Conservation (phyloP, 2,329 filamentous ascomycete genomes). For the Colletotrichum noveboracense region DNA sequence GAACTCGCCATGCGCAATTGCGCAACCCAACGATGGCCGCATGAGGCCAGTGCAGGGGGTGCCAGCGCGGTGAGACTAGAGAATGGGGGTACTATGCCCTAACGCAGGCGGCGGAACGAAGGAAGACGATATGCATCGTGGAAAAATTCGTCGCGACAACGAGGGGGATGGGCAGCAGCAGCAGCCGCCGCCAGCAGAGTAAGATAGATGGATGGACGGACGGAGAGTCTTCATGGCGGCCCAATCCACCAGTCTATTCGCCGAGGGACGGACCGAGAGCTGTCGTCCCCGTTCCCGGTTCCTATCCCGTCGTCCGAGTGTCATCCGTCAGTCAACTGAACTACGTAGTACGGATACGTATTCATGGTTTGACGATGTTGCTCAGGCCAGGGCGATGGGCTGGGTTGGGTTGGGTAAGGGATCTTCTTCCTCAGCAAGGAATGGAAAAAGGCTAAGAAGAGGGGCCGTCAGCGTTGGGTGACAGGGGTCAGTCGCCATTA, state of each 20-base stretch:
- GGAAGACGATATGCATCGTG: not conserved
- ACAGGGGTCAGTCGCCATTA: not conserved
- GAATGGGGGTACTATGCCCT: slow-evolving; percentile 5
- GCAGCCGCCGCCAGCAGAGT: not conserved
- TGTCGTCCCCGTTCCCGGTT: not conserved
- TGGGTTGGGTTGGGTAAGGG: not conserved
- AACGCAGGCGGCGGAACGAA: not conserved
- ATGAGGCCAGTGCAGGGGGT: not conserved
- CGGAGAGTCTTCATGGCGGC: not conserved
- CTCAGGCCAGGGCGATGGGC: not conserved
- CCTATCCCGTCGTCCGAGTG: not conserved
- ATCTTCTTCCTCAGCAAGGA: not conserved
- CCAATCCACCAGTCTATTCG: not conserved
- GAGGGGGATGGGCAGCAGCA: not conserved
- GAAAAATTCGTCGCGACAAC: not conserved
- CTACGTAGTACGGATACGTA: not conserved
- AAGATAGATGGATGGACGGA: not conserved
- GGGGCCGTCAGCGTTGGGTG: slow-evolving; percentile 12
- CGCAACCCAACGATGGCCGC: slow-evolving; percentile 14
- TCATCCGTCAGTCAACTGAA: not conserved
- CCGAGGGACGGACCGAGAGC: not conserved
- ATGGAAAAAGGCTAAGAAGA: slow-evolving; percentile 17
- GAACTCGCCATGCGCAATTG: slow-evolving; percentile 1
- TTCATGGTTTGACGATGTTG: not conserved
- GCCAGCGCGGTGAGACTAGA: not conserved